Percentiles rank a stretch among this genome's conserved stretches.
Evolutionary conservation across 805 yeast species (phyloP).

Genomic region (Ogataea pini): DNA sequence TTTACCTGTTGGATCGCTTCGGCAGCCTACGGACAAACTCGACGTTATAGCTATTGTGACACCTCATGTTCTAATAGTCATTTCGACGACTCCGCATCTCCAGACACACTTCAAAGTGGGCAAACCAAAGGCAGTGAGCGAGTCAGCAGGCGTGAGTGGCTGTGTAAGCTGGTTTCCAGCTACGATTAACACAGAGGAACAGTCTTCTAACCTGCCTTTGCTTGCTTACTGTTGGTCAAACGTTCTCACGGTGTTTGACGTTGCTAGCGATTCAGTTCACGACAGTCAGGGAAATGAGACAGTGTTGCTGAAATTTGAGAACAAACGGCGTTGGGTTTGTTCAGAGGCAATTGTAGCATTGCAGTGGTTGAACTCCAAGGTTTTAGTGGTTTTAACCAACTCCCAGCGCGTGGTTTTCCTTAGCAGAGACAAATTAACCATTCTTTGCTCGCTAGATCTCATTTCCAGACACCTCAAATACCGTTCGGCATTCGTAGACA

Average conservation of each 20-base stretch:
- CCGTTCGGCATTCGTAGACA: slow-evolving; percentile 11
- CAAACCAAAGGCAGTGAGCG: slow-evolving; percentile 42
- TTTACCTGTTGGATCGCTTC: slow-evolving; percentile 61
- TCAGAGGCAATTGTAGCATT: slow-evolving; percentile 53
- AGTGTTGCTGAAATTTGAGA: slow-evolving; percentile 36
- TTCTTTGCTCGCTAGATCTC: slow-evolving; percentile 39
- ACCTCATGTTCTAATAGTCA: slow-evolving; percentile 47
- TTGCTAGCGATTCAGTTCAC: slow-evolving; percentile 37
- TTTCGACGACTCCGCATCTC: slow-evolving; percentile 53
- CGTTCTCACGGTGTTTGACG: slow-evolving; percentile 54
- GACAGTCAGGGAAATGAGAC: slow-evolving; percentile 29
- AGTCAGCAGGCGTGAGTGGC: slow-evolving; percentile 40
- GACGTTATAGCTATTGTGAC: slow-evolving; percentile 66
- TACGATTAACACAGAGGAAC: slow-evolving; percentile 28
- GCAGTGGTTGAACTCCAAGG: slow-evolving; percentile 54
- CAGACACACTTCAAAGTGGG: slow-evolving; percentile 57
- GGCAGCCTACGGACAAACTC: slow-evolving; percentile 54
- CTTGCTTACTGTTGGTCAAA: slow-evolving; percentile 74
- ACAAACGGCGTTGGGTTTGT: slow-evolving; percentile 44
- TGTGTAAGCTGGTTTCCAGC: slow-evolving; percentile 68
- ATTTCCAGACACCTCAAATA: slow-evolving; percentile 40
- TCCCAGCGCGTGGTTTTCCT: slow-evolving; percentile 48
- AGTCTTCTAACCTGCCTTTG: slow-evolving; percentile 40
- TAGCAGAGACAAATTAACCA: slow-evolving; percentile 41
- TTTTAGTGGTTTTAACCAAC: slow-evolving; percentile 43